phyloP scores from a whole-genome alignment of 495 filamentous ascomycete species.

The Aspergillus cavernicola region DNA sequence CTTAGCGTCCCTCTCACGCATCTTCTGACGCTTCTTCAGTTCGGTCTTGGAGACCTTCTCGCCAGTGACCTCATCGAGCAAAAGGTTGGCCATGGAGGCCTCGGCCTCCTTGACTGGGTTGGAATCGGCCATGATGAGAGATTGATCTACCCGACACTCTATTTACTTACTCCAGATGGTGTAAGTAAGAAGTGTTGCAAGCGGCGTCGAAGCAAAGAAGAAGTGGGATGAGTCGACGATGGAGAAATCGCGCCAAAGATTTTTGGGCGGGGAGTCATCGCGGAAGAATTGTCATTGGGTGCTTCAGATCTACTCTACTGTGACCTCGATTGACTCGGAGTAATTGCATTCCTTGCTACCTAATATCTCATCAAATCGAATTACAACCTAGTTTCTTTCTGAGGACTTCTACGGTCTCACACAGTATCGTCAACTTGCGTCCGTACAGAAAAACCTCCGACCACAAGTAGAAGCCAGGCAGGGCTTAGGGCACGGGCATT shows the following conservation, averaged over 20 bases:
- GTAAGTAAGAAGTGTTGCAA: constrained; percentile 1
- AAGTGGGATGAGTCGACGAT: constrained; percentile 24
- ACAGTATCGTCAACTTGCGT: neutral
- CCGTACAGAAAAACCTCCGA: neutral
- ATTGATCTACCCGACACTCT: neutral
- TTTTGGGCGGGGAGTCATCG: constrained; percentile 39
- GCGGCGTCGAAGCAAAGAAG: constrained; percentile 12
- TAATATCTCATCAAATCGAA: neutral
- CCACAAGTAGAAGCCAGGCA: constrained; percentile 30
- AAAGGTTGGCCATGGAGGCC: constrained; percentile 65
- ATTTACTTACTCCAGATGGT: neutral
- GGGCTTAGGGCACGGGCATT: constrained; percentile 47
- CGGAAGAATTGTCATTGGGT: constrained; percentile 31
- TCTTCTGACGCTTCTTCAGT: constrained; percentile 94
- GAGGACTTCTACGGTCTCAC: neutral
- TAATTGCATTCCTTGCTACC: too few relatives aligned
- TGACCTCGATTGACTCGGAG: too few relatives aligned
- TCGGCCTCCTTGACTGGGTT: constrained; percentile 54
- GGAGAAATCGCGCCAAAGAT: constrained; percentile 30
- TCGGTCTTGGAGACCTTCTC: constrained; percentile 84
- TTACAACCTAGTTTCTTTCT: neutral
- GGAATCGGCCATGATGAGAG: constrained; percentile 41
- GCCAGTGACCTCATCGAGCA: constrained; percentile 80
- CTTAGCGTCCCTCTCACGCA: constrained; percentile 76
- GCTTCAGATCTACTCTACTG: too few relatives aligned